Conservation (phyloP, 345 rosid genomes). For the Linum trigynum region DNA sequence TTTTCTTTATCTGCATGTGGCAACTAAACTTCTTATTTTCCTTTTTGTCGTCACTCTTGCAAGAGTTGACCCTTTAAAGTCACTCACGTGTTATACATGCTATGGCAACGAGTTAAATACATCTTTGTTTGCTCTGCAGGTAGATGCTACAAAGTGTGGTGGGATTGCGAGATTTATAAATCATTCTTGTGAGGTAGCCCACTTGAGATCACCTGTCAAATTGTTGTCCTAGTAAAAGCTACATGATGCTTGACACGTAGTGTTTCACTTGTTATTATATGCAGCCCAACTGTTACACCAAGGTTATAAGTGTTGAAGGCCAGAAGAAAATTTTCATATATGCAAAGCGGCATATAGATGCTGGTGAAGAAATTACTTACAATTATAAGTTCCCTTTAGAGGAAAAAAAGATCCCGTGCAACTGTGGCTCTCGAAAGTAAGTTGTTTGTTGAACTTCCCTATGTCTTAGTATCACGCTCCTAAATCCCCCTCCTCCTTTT, state of each 20-base stretch:
- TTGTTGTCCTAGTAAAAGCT: conserved; percentile 14
- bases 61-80: neutral
- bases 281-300: conserved; percentile 98
- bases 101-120: conserved; percentile 3
- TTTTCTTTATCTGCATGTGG: neutral
- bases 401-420: conserved; percentile 91
- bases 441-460: conserved; percentile 12
- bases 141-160: conserved; percentile 99
- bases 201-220: conserved; percentile 5
- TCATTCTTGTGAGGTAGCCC: conserved; percentile 90
- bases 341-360: conserved; percentile 72
- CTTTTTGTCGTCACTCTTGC: neutral
- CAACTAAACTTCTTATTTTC: neutral
- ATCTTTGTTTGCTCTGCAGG: conserved; percentile 31
- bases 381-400: conserved; percentile 97
- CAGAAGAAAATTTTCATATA: conserved; percentile 90
- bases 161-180: conserved; percentile 98
- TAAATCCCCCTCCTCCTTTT: conserved; percentile 7
- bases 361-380: conserved; percentile 92
- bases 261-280: conserved; percentile 18
- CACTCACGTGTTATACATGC: neutral
- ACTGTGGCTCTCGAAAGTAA: conserved; percentile 93
- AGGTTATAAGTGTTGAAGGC: conserved; percentile 88
- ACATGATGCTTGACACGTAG: conserved; percentile 12
- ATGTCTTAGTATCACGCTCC: neutral